phyloP scores from a whole-genome alignment of 371 early-diverging fungal species.

The Choanephora cucurbitarum region DNA sequence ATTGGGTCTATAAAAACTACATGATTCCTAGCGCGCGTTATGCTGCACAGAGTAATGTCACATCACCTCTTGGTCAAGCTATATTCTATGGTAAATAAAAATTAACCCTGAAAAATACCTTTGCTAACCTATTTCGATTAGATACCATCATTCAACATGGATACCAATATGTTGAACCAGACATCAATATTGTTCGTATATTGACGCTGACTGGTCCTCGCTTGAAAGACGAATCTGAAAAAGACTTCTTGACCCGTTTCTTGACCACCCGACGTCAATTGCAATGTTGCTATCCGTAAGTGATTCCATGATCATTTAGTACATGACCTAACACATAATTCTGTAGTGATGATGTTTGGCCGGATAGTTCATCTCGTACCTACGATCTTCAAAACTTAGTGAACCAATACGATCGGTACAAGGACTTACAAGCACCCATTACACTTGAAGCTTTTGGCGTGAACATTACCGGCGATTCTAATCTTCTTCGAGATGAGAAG shows the following conservation, averaged over 20 bases:
- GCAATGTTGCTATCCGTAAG: constrained; percentile 48
- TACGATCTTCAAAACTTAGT: constrained; percentile 30
- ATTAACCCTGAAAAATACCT: background rate
- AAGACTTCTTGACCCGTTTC: constrained; percentile 34
- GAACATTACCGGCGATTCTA: constrained; percentile 23
- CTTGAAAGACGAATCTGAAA: constrained; percentile 23
- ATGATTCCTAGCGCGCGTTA: constrained; percentile 39
- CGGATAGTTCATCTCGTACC: constrained; percentile 36
- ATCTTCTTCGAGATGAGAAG: constrained; percentile 5
- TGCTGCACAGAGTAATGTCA: constrained; percentile 32
- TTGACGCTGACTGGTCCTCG: constrained; percentile 35
- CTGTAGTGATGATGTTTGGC: constrained; percentile 42
- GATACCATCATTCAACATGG: constrained; percentile 50
- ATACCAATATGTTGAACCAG: constrained; percentile 40
- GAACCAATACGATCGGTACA: constrained; percentile 25
- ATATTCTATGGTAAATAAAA: constrained; percentile 44
- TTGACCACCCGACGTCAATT: constrained; percentile 35
- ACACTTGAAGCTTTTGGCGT: constrained; percentile 15
- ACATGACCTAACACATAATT: too few species aligned
- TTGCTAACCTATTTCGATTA: too few species aligned
- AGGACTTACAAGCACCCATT: constrained; percentile 16
- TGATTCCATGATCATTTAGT: background rate
- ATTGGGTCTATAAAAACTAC: constrained; percentile 35
- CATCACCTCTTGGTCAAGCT: constrained; percentile 36
- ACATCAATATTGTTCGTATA: constrained; percentile 37